Base-by-base conservation (phyloP, 176 grass and related monocot genomes). In the Saccharum spontaneum region DNA sequence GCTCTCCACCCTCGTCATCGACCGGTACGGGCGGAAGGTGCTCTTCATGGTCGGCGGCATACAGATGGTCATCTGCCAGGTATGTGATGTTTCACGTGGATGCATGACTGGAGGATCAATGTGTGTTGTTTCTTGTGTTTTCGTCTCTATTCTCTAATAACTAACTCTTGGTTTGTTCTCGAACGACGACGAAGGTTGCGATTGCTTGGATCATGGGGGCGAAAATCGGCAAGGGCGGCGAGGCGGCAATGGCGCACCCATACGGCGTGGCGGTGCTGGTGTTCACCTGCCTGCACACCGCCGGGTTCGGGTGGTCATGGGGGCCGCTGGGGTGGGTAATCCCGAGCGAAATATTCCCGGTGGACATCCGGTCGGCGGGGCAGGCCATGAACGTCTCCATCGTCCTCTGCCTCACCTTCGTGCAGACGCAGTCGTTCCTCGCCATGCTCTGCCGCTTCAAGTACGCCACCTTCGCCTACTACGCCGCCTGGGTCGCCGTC, bases 251-350 rank as follows among this genome's bases (percentile, higher is more conserved):
- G 90, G 50, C 86, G 33, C 82, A 78, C 16, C 5, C 81, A 33
- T 93, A 94, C 63, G 90, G 65, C 2, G 14, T 84, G 43, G 95
- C 92, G 7, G 79, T 90, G 64, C 33, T 97, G 63, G 76, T 93
- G 71, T 67, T 97, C 38, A 87, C 90, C 0, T 93, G 87, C 67
- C 1, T 88, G 8, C 85, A 87, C 72, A 23, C 82, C 1, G 92
- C 95, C 3, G 95, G 90, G 30, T 98, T 94, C 70, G 92, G 89
- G 14, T 93, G 85, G 84, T 98, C 95, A 3, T 98, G 95, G 92
- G 95, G 90, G 0, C 95, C 95, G 3, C 82, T 98, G 14, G 85
- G 76, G 34, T 93, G 95, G 95, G 83, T 98, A 67, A 74, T 94
- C 12, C 86, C 88, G 10, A 85, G 92, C 57, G 92, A 98, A 80